Base-by-base conservation (phyloP, 495 filamentous ascomycete genomes). In the Tuber indicum region DNA sequence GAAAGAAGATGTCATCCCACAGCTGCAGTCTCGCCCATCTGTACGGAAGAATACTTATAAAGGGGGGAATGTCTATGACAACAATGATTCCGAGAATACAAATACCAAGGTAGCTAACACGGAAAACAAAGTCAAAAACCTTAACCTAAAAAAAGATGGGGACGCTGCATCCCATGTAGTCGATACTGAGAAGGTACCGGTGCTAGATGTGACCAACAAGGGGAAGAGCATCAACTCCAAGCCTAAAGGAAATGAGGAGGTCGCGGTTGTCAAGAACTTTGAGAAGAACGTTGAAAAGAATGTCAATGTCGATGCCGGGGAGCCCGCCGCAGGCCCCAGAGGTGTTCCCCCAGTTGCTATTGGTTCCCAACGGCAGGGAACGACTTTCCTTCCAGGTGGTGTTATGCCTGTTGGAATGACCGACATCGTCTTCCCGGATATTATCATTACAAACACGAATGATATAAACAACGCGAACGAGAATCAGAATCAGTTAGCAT, bases 391-490 rank as follows among this genome's bases (percentile, higher is more conserved):
- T 43, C 82, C 82, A 5, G 82, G 82, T 21, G 82, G 82, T 71
- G 77, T 83, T 69, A 83, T 83, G 79, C 82, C 82, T 9, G 76
- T 83, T 71, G 82, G 82, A 58, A 82, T 79, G 74, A 81, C 79
- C 66, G 82, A 83, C 78, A 83, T 83, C n/a, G 79, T 83, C 2
- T 83, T 83, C 74, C 82, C 82, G 14, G 81, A 83, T 69, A 83
- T 83, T 36, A 83, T 83, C 43, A 83, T 83, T 52, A 83, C 82
- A 66, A 83, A 83, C 70, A 73, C 79, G 26, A 83, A 83, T 72
- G 82, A 83, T 73, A 83, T 83, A 75, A 83, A 83, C 75, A 83
- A 83, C 73, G 82, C 82, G 62, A 83, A 83, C 74, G 82, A 83
- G 74, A 83, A 83, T 72, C 79, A 83, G 69, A 83, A 83, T 47